Evolutionary conservation across 108 stramenopile genomes (phyloP).

Genomic region (Discostella stelligeroides): DNA sequence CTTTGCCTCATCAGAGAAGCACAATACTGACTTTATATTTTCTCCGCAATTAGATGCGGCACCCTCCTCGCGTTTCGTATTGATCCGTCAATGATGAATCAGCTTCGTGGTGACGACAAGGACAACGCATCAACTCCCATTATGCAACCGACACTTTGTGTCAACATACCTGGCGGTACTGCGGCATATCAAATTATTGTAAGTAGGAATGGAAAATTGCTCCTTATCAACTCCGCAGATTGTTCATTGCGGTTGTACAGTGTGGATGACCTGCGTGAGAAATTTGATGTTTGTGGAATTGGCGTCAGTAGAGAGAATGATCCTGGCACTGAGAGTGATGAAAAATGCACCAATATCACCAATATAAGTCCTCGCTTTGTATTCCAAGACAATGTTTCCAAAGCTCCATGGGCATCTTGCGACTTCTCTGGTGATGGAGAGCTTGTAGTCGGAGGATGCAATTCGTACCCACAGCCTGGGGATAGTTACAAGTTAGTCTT

Average conservation of each 20-base stretch:
- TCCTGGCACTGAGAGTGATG: too few relatives aligned
- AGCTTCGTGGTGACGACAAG: conserved; percentile 3
- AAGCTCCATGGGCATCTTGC: conserved; percentile 69
- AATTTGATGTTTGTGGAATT: neutral
- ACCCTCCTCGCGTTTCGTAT: conserved; percentile 59
- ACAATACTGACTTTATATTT: neutral
- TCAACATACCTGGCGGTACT: conserved; percentile 62
- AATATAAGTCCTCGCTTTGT: conserved; percentile 50
- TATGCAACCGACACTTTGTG: conserved; percentile 13
- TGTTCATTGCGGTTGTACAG: conserved; percentile 70
- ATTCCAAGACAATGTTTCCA: conserved; percentile 74
- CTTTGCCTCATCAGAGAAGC: neutral
- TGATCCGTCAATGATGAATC: conserved; percentile 13
- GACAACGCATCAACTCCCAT: neutral
- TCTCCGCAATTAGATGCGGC: conserved; percentile 18
- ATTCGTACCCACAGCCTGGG: conserved; percentile 49
- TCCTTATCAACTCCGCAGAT: conserved; percentile 74
- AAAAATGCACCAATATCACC: too few relatives aligned
- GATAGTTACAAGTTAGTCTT: conserved; percentile 65
- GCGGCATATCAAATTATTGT: conserved; percentile 63
- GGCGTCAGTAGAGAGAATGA: conserved; percentile 6
- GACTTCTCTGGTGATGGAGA: conserved; percentile 83
- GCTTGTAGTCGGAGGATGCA: conserved; percentile 67
- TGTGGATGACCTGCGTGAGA: conserved; percentile 56
- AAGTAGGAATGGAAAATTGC: conserved; percentile 63